A percentile compares a stretch with the other conserved stretches of the same genome.
These are phyloP conservation scores for Silene uniflora DNA, from an alignment of 148 eudicot genomes.

Conservation along the genomic window DNA sequence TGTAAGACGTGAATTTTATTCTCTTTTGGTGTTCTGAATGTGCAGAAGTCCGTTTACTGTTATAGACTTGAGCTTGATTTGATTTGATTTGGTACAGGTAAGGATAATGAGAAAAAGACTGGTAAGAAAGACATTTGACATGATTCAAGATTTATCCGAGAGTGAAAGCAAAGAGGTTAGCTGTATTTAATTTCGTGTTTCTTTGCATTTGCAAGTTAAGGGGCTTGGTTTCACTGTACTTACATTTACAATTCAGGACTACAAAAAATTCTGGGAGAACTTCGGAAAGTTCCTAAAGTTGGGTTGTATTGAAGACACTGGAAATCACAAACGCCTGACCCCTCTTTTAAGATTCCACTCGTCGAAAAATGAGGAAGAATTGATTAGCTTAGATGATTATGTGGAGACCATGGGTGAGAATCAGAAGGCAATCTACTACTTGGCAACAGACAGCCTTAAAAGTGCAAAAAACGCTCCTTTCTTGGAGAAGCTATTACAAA, in stretches of 20 bases:
- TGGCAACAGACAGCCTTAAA: conserved; percentile 92
- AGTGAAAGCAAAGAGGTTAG: conserved; percentile 89
- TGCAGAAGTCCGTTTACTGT: too few relatives aligned
- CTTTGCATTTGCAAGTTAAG: background rate
- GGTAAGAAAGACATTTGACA: conserved; percentile 93
- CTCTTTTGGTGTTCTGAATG: too few relatives aligned
- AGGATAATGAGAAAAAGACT: conserved; percentile 95
- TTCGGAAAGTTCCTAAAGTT: conserved; percentile 89
- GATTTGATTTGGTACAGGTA: conserved; percentile 47
- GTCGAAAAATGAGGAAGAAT: conserved; percentile 80
- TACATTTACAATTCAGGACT: conserved; percentile 40
- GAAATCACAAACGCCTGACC: conserved; percentile 87
- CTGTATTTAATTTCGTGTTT: background rate
- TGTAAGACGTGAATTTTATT: conserved; percentile 34
- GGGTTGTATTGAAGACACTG: conserved; percentile 95
- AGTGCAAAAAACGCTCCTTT: conserved; percentile 96
- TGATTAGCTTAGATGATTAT: conserved; percentile 92
- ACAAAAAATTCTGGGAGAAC: conserved; percentile 98
- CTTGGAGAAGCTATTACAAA: conserved; percentile 86
- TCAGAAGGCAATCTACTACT: conserved; percentile 88
- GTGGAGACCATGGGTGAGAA: conserved; percentile 94
- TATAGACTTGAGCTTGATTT: background rate
- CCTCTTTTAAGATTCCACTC: conserved; percentile 81
- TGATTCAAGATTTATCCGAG: conserved; percentile 91
- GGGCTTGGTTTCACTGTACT: background rate